Conservation (phyloP, 2,329 filamentous ascomycete species). For the Colletotrichum sp. region DNA sequence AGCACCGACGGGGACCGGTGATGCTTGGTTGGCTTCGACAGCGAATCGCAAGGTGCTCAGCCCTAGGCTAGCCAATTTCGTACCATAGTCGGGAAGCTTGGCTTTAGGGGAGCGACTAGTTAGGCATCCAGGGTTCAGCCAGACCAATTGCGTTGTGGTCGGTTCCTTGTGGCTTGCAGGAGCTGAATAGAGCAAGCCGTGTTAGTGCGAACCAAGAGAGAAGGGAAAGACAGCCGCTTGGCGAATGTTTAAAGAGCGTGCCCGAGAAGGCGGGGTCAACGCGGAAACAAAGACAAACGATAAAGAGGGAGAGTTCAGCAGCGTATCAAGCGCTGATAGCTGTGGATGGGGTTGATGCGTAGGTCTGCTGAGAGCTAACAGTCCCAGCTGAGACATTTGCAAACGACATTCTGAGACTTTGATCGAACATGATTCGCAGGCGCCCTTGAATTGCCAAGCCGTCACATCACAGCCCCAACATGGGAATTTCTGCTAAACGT, state of each 20-base stretch:
- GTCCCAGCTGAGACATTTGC: background rate
- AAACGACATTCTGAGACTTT: background rate
- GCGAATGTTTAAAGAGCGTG: background rate
- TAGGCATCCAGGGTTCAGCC: constrained; percentile 6
- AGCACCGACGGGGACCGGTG: background rate
- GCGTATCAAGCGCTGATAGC: background rate
- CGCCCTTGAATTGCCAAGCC: background rate
- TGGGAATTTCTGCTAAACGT: background rate
- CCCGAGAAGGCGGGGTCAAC: constrained; percentile 18
- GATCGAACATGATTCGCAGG: too few species aligned
- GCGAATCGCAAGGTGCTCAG: constrained; percentile 19
- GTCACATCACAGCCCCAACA: background rate
- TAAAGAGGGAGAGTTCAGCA: background rate
- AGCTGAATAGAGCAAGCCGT: constrained; percentile 35
- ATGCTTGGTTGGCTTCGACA: background rate
- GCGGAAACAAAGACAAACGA: constrained; percentile 11
- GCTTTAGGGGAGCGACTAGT: constrained; percentile 24
- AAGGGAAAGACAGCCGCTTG: background rate
- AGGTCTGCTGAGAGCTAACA: background rate
- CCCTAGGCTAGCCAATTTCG: constrained; percentile 27
- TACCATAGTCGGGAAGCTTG: constrained; percentile 28
- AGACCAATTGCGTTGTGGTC: constrained; percentile 27
- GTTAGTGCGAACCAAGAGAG: background rate
- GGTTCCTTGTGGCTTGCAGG: constrained; percentile 35
- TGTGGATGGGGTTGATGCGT: background rate